These are phyloP conservation scores for Solanum lycopersicoides DNA, from an alignment of 257 asterid genomes.

Conservation along the genomic window DNA sequence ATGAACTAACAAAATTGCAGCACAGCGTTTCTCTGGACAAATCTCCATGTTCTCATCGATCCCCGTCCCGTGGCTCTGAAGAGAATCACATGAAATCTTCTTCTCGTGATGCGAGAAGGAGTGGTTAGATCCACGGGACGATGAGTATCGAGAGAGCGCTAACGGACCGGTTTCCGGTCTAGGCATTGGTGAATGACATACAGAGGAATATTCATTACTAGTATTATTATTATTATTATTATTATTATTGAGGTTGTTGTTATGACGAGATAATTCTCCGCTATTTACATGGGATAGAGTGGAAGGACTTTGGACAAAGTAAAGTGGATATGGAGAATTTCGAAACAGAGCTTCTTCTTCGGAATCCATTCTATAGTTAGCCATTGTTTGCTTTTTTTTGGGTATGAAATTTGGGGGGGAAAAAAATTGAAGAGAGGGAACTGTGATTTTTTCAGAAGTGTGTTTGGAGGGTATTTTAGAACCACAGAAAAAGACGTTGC, in stretches of 20 bases:
- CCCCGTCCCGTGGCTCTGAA: constrained; percentile 1
- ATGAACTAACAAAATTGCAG: not conserved
- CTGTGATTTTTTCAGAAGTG: not conserved
- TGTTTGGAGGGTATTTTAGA: constrained; percentile 17
- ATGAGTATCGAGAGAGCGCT: constrained; percentile 37
- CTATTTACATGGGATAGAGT: constrained; percentile 36
- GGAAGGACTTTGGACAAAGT: constrained; percentile 72
- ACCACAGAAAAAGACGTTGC: not conserved
- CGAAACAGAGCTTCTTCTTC: constrained; percentile 67
- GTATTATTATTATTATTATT: not conserved
- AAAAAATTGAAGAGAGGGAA: not conserved
- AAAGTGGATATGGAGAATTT: constrained; percentile 38
- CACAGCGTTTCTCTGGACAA: not conserved
- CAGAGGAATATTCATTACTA: not conserved
- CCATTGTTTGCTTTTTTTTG: constrained; percentile 3
- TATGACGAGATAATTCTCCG: not conserved
- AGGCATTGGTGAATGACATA: constrained; percentile 2
- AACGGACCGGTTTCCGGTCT: constrained; percentile 6
- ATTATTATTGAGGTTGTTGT: not conserved
- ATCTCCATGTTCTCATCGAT: not conserved
- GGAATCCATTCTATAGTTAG: constrained; percentile 24
- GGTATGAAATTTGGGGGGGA: not conserved
- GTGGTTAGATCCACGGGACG: constrained; percentile 48
- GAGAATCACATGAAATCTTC: constrained; percentile 13
- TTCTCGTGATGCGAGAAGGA: constrained; percentile 20